phyloP scores from a whole-genome alignment of 306 rosid species.

The Vachellia pachyceras region DNA sequence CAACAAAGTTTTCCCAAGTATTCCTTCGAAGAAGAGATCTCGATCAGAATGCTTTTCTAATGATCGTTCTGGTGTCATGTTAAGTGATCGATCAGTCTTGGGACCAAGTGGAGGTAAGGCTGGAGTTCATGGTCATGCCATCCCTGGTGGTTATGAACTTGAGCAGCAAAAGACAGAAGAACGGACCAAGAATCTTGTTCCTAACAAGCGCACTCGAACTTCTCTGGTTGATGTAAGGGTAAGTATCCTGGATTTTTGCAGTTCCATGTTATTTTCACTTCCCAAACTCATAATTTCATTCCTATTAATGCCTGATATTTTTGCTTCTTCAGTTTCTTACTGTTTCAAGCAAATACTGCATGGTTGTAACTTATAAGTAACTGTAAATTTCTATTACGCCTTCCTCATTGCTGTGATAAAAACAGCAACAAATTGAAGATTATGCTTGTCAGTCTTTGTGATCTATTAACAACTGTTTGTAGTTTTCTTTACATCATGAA shows the following conservation, averaged over 20 bases:
- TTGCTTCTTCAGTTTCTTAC: conserved; percentile 37
- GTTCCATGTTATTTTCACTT: conserved; percentile 23
- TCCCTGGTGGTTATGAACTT: conserved; percentile 72
- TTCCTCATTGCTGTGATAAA: conserved; percentile 26
- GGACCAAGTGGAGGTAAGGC: conserved; percentile 76
- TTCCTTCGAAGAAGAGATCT: conserved; percentile 93
- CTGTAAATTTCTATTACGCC: conserved; percentile 27
- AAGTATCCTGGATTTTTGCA: conserved; percentile 35
- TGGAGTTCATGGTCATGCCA: conserved; percentile 77
- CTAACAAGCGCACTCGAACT: conserved; percentile 95
- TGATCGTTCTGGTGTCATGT: conserved; percentile 69
- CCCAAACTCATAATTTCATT: conserved; percentile 11
- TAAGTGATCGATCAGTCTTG: conserved; percentile 72
- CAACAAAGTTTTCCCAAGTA: conserved; percentile 77
- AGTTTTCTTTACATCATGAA: conserved; percentile 34
- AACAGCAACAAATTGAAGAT: conserved; percentile 13
- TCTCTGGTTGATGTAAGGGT: conserved; percentile 91
- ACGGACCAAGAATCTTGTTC: conserved; percentile 66
- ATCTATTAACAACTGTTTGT: conserved; percentile 26
- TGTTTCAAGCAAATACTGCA: conserved; percentile 21
- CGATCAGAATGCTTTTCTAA: conserved; percentile 75
- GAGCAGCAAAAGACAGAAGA: conserved; percentile 95
- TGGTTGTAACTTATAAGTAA: neutral
- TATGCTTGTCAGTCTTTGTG: conserved; percentile 16
- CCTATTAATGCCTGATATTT: conserved; percentile 17